phyloP scores from a whole-genome alignment of 176 grass and related monocot genomes.

The Pontederia paniculata region DNA sequence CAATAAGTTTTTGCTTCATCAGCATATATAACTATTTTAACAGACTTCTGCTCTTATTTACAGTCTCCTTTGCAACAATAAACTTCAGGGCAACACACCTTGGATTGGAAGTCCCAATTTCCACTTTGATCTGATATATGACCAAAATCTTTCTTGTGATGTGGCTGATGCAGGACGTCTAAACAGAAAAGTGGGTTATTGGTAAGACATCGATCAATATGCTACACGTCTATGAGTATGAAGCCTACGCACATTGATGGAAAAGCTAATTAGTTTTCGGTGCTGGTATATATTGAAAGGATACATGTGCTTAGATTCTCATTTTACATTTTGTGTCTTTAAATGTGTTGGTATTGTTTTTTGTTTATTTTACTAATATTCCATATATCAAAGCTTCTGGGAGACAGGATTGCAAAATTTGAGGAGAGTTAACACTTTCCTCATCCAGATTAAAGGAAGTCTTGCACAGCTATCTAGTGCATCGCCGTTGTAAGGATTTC shows the following conservation, averaged over 20 bases:
- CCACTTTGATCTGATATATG: conserved; percentile 12
- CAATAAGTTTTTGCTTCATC: conserved; percentile 5
- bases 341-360: background rate
- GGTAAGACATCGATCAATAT: conserved; percentile 27
- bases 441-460: background rate
- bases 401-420: background rate
- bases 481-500: background rate
- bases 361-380: background rate
- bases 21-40: background rate
- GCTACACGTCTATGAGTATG: background rate
- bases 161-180: conserved; percentile 19
- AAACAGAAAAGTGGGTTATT: conserved; percentile 50
- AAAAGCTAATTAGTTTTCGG: too few relatives aligned
- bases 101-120: conserved; percentile 10
- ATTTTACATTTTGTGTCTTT: background rate
- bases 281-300: too few relatives aligned
- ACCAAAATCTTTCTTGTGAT: conserved; percentile 9
- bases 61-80: conserved; percentile 44
- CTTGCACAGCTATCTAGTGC: background rate
- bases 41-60: conserved; percentile 4
- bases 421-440: conserved; percentile 1
- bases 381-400: background rate
- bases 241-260: background rate
- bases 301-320: background rate
- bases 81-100: conserved; percentile 25